phyloP scores from a whole-genome alignment of 768 basidiomycete species.

The Aureoboletus auriporus region DNA sequence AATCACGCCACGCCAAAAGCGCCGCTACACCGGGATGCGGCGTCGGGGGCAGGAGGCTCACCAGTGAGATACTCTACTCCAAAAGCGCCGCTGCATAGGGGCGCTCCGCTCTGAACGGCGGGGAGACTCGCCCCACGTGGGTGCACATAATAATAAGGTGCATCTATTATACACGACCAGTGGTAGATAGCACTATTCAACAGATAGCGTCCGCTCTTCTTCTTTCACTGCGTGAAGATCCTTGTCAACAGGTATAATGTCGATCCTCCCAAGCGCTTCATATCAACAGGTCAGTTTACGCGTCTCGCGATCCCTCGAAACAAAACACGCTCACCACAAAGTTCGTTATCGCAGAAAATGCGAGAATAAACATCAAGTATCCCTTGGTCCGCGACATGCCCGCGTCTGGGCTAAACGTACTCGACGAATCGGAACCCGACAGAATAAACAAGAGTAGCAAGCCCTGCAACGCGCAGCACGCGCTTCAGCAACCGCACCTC shows the following conservation, averaged over 20 bases:
- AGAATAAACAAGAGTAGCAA: slow-evolving; percentile 68
- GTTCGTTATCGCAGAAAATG: slow-evolving; percentile 78
- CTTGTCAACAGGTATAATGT: slow-evolving; percentile 50
- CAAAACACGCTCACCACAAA: slow-evolving; percentile 39
- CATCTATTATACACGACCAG: background rate
- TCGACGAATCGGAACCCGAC: slow-evolving; percentile 49
- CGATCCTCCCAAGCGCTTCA: slow-evolving; percentile 55
- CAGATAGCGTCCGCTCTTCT: background rate
- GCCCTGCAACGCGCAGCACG: slow-evolving; percentile 53
- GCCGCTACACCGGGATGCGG: no score
- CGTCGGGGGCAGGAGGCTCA: no score
- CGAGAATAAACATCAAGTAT: slow-evolving; percentile 78
- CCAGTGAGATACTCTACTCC: no score
- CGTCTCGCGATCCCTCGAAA: background rate
- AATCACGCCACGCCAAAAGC: no score
- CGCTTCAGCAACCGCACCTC: background rate
- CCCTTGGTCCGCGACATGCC: slow-evolving; percentile 58
- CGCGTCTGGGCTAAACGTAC: slow-evolving; percentile 52
- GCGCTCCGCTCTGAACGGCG: no score
- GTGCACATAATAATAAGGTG: no score
- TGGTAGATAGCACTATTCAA: slow-evolving; percentile 4
- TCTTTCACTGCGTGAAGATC: slow-evolving; percentile 45
- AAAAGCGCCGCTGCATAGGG: no score
- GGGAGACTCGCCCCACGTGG: no score
- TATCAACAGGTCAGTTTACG: background rate